phyloP scores from a whole-genome alignment of 331 rosid genomes.

The Malus hybrid region DNA sequence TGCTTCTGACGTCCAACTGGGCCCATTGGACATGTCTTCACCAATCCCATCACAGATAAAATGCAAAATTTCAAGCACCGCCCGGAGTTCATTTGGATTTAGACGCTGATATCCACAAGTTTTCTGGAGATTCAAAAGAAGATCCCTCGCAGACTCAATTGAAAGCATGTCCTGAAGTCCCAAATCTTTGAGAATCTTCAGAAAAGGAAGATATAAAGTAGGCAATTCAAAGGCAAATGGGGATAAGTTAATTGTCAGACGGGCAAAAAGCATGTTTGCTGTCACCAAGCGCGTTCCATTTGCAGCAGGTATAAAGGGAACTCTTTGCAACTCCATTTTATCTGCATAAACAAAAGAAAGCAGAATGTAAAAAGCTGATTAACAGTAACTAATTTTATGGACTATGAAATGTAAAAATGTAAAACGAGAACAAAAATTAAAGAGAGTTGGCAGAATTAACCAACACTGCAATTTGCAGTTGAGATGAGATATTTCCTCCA shows the following conservation, averaged over 20 bases:
- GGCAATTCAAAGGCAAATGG: constrained; percentile 99
- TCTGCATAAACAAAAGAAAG: constrained; percentile 43
- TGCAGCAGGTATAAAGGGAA: constrained; percentile 92
- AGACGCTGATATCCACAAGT: constrained; percentile 89
- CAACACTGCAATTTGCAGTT: neutral
- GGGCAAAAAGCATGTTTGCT: constrained; percentile 75
- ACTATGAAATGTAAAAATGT: neutral
- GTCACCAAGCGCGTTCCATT: constrained; percentile 92
- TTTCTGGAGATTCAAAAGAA: constrained; percentile 77
- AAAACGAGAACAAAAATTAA: neutral
- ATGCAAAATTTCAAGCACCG: constrained; percentile 82
- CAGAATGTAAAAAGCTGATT: neutral
- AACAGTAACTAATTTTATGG: neutral
- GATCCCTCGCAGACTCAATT: constrained; percentile 71
- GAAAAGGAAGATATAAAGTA: constrained; percentile 66
- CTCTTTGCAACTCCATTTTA: constrained; percentile 47
- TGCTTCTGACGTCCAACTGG: constrained; percentile 62
- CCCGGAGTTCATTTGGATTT: constrained; percentile 96
- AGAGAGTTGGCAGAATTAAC: neutral
- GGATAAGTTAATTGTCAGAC: constrained; percentile 72
- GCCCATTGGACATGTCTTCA: constrained; percentile 28
- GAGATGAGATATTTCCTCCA: neutral
- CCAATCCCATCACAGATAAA: constrained; percentile 66
- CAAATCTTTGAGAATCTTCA: constrained; percentile 78
- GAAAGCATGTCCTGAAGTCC: constrained; percentile 83